Percentiles rank a stretch among this genome's conserved stretches.
phyloP scores from a whole-genome alignment of 2,329 filamentous ascomycete species.

The Fusarium burgessii region DNA sequence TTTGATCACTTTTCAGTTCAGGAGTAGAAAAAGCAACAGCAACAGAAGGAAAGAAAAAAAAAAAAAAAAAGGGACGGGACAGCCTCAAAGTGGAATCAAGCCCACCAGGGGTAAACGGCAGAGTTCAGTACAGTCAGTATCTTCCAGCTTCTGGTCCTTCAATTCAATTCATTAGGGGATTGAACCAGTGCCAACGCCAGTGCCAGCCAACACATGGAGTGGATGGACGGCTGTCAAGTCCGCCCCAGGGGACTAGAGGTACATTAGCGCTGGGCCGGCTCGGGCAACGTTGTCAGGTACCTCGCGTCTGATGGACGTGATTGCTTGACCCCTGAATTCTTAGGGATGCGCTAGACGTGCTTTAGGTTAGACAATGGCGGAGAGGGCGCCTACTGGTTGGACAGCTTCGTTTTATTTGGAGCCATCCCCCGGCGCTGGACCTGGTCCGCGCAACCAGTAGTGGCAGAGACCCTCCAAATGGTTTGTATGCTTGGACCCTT shows the following conservation, averaged over 20 bases:
- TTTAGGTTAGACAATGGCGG: slow-evolving; percentile 19
- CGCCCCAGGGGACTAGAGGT: slow-evolving; percentile 25
- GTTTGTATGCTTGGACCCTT: slow-evolving; percentile 38
- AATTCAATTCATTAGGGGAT: slow-evolving; percentile 31
- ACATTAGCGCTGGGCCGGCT: slow-evolving; percentile 38
- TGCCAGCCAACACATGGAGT: background rate
- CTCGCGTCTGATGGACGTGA: slow-evolving; percentile 28
- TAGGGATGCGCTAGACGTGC: slow-evolving; percentile 11
- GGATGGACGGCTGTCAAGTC: slow-evolving; percentile 44
- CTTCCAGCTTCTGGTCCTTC: slow-evolving; percentile 19
- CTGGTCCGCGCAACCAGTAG: slow-evolving; percentile 42
- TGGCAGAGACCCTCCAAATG: slow-evolving; percentile 30
- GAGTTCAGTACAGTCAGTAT: slow-evolving; percentile 9
- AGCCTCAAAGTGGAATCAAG: slow-evolving; percentile 33
- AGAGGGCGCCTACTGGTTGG: slow-evolving; percentile 37
- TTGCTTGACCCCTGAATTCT: slow-evolving; percentile 38
- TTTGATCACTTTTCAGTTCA: slow-evolving; percentile 35
- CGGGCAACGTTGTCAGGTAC: slow-evolving; percentile 36
- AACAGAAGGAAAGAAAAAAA: slow-evolving; percentile 22
- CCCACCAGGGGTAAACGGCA: slow-evolving; percentile 23
- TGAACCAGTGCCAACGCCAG: background rate
- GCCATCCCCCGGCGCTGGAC: slow-evolving; percentile 24
- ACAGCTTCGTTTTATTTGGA: slow-evolving; percentile 8
- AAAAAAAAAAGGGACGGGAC: slow-evolving; percentile 33
- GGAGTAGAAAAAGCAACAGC: slow-evolving; percentile 27